Percentiles rank a stretch among this genome's conserved stretches.
Evolutionary conservation across 2,329 filamentous ascomycete genomes (phyloP).

Genomic region (Paracoccidioides lutzii): DNA sequence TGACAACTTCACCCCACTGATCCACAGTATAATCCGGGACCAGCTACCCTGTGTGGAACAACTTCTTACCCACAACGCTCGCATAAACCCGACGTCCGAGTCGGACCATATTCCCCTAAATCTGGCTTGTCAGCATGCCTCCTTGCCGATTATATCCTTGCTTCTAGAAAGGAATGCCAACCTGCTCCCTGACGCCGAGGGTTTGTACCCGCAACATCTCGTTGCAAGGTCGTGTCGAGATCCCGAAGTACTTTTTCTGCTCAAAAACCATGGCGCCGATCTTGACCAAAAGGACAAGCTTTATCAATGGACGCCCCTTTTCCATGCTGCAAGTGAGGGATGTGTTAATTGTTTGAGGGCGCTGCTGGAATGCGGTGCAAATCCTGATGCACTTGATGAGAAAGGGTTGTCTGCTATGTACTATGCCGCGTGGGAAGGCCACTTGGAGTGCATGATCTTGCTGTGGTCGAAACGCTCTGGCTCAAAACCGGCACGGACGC

Average conservation of each 20-base stretch:
- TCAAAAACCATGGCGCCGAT: constrained; percentile 77
- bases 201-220: constrained; percentile 90
- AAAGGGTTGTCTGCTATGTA: constrained; percentile 92
- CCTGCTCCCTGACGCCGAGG: constrained; percentile 89
- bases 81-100: constrained; percentile 73
- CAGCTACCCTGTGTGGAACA: constrained; percentile 67
- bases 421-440: constrained; percentile 96
- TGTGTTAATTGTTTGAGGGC: constrained; percentile 78
- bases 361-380: constrained; percentile 64
- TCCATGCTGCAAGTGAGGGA: constrained; percentile 92
- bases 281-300: constrained; percentile 88
- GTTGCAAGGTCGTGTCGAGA: constrained; percentile 80
- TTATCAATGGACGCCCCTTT: constrained; percentile 92
- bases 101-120: constrained; percentile 90
- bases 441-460: constrained; percentile 85
- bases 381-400: constrained; percentile 73
- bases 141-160: constrained; percentile 68
- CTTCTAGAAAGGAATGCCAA: constrained; percentile 67
- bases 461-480: constrained; percentile 39
- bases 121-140: constrained; percentile 86
- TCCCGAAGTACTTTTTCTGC: constrained; percentile 62
- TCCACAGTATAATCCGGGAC: constrained; percentile 86
- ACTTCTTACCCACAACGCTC: constrained; percentile 64
- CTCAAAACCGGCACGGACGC: constrained; percentile 15
- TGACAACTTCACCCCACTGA: constrained; percentile 91